These are phyloP conservation scores for Dioscorea zingiberensis DNA, from an alignment of 106 monocot genomes.

Conservation along the genomic window DNA sequence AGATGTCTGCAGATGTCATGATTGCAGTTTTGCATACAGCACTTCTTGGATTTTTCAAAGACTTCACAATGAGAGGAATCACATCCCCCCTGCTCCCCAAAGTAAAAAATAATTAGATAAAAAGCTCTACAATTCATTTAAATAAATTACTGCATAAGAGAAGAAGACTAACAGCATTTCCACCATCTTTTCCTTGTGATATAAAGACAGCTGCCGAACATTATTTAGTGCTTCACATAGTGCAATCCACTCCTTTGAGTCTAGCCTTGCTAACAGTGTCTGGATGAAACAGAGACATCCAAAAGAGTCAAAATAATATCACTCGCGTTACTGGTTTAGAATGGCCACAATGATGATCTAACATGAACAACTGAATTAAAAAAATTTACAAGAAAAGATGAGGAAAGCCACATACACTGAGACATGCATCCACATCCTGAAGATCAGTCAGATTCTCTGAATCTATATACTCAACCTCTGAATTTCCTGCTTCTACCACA, in stretches of 20 bases:
- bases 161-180: conserved; percentile 65
- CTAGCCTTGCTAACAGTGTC: conserved; percentile 67
- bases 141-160: not conserved
- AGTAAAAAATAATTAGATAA: not conserved
- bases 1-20: conserved; percentile 89
- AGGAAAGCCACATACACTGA: conserved; percentile 45
- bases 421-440: conserved; percentile 45
- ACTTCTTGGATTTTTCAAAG: conserved; percentile 92
- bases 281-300: conserved; percentile 12
- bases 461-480: conserved; percentile 88
- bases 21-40: conserved; percentile 96
- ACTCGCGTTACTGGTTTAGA: not conserved
- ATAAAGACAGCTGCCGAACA: conserved; percentile 82
- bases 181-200: conserved; percentile 72
- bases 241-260: conserved; percentile 89
- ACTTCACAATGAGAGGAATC: conserved; percentile 74
- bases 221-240: conserved; percentile 94
- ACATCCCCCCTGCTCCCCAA: conserved; percentile 44
- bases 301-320: not conserved
- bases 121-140: not conserved
- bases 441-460: conserved; percentile 79
- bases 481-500: conserved; percentile 30
- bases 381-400: not conserved
- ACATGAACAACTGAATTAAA: not conserved
- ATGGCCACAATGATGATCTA: not conserved